A percentile compares a stretch with the other conserved stretches of the same genome.
phyloP scores from a whole-genome alignment of 192 early-diverging fungal species.

The Powellomyces hirtus region DNA sequence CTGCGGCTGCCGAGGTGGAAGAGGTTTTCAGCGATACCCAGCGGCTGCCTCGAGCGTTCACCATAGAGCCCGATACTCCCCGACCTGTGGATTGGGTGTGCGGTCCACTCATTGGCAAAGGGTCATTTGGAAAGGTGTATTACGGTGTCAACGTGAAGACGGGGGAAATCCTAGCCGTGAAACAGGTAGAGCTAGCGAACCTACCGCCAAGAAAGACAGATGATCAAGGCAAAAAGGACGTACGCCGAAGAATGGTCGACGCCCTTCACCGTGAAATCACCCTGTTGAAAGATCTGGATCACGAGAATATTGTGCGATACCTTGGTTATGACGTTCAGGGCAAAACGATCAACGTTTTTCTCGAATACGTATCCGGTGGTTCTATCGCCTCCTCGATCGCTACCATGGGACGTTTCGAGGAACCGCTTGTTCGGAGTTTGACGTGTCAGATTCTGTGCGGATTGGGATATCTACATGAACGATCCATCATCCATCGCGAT shows the following conservation, averaged over 20 bases:
- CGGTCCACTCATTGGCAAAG: slow-evolving; percentile 90
- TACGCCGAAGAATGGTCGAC: slow-evolving; percentile 65
- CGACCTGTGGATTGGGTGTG: slow-evolving; percentile 70
- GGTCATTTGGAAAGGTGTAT: slow-evolving; percentile 93
- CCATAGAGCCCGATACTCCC: slow-evolving; percentile 27
- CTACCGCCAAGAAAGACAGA: background rate
- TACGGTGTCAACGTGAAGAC: slow-evolving; percentile 84
- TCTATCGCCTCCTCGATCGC: slow-evolving; percentile 84
- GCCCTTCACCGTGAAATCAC: slow-evolving; percentile 87
- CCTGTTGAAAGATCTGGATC: slow-evolving; percentile 85
- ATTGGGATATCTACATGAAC: slow-evolving; percentile 89
- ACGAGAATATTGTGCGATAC: slow-evolving; percentile 96
- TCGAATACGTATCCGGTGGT: slow-evolving; percentile 98
- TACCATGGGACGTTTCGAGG: slow-evolving; percentile 85
- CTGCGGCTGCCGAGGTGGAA: background rate
- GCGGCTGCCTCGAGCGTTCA: slow-evolving; percentile 21
- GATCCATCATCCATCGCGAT: slow-evolving; percentile 95
- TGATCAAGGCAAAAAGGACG: background rate
- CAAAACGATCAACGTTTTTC: slow-evolving; percentile 80
- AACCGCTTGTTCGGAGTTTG: slow-evolving; percentile 76
- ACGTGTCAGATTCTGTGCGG: slow-evolving; percentile 90
- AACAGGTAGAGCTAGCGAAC: slow-evolving; percentile 43
- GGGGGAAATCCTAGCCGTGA: slow-evolving; percentile 75
- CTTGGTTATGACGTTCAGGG: slow-evolving; percentile 81
- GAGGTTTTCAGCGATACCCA: background rate